Percentiles rank a stretch among this genome's conserved stretches.
These are phyloP conservation scores for Sugiyamaella floridensis DNA, from an alignment of 805 yeast genomes.

Conservation along the genomic window DNA sequence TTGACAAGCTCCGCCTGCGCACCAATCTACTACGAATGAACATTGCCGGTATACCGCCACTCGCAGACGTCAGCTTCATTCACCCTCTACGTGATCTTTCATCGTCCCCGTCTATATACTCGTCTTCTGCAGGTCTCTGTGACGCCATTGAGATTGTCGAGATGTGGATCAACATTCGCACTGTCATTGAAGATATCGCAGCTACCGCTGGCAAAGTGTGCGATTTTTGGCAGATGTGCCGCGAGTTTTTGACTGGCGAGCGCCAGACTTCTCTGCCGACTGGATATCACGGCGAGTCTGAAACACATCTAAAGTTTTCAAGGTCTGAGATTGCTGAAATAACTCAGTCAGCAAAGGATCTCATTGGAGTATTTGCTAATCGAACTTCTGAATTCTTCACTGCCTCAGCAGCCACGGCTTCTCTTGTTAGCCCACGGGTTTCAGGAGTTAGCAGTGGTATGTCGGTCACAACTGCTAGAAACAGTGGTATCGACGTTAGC, in stretches of 20 bases:
- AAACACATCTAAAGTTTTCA: constrained; percentile 37
- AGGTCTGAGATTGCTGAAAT: constrained; percentile 38
- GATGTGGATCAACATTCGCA: constrained; percentile 49
- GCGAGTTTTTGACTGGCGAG: constrained; percentile 45
- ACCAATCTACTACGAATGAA: constrained; percentile 20
- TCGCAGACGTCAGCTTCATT: constrained; percentile 24
- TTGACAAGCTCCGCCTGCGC: constrained; percentile 30
- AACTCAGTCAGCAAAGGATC: constrained; percentile 34
- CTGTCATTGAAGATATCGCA: constrained; percentile 38
- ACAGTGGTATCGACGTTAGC: neutral
- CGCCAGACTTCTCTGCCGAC: constrained; percentile 37
- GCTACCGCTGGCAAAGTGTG: constrained; percentile 36
- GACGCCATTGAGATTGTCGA: constrained; percentile 53
- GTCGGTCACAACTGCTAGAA: neutral
- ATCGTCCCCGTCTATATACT: constrained; percentile 2
- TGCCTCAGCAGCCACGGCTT: neutral
- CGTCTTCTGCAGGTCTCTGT: constrained; percentile 21
- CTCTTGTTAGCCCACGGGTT: neutral
- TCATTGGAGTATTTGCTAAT: constrained; percentile 31
- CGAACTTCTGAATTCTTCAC: constrained; percentile 24
- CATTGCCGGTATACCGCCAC: constrained; percentile 21
- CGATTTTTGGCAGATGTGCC: constrained; percentile 49
- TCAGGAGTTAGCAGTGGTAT: neutral
- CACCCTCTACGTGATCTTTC: constrained; percentile 14
- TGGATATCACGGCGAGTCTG: constrained; percentile 36